phyloP scores from a whole-genome alignment of 805 yeast species.

The Saccharomycopsis javanensis region DNA sequence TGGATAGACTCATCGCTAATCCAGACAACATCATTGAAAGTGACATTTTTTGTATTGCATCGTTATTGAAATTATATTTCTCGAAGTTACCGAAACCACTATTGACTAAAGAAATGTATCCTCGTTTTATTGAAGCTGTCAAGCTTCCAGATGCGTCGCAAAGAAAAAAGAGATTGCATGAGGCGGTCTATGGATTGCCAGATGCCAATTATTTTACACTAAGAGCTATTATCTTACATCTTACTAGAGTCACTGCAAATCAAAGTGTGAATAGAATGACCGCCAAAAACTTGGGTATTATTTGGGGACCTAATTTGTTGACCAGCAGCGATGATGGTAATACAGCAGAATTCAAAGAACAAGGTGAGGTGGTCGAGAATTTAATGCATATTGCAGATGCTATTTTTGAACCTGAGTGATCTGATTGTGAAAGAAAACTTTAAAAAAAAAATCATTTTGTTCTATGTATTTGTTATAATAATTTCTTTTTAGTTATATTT shows the following conservation, averaged over 20 bases:
- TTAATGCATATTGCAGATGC: constrained; percentile 75
- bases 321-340: constrained; percentile 65
- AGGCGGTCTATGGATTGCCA: constrained; percentile 79
- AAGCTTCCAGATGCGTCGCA: constrained; percentile 52
- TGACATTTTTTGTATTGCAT: constrained; percentile 82
- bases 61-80: constrained; percentile 76
- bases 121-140: constrained; percentile 58
- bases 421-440: background rate
- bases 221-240: constrained; percentile 75
- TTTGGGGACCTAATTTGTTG: constrained; percentile 91
- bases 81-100: constrained; percentile 80
- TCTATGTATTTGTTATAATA: background rate
- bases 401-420: constrained; percentile 53
- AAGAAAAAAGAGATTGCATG: constrained; percentile 70
- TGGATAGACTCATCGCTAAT: constrained; percentile 38
- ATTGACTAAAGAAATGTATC: constrained; percentile 53
- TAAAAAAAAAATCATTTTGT: background rate
- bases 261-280: constrained; percentile 72
- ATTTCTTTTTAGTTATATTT: background rate
- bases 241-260: constrained; percentile 58
- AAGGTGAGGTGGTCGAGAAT: constrained; percentile 74
- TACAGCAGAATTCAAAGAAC: constrained; percentile 28
- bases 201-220: constrained; percentile 93
- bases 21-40: constrained; percentile 57
- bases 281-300: constrained; percentile 68